Percentiles rank a stretch among this genome's conserved stretches.
Evolutionary conservation across 2,329 filamentous ascomycete species (phyloP).

Genomic region (Aspergillus jensenii): DNA sequence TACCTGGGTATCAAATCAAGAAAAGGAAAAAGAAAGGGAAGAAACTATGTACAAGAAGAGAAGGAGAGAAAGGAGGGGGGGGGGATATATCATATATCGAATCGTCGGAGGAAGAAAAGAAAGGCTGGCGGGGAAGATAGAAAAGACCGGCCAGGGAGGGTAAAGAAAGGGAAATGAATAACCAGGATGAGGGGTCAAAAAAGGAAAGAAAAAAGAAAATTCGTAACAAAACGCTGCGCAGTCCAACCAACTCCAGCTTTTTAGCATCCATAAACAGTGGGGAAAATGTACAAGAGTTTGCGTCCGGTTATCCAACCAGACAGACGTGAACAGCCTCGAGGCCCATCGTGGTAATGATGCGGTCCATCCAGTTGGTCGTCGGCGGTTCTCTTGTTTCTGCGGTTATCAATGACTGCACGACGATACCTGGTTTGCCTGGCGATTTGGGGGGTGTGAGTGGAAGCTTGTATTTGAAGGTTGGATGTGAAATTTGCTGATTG

Average conservation of each 20-base stretch:
- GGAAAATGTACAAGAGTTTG: not conserved
- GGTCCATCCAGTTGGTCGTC: slow-evolving; percentile 27
- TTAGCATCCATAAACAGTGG: not conserved
- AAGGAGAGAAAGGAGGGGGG: not conserved
- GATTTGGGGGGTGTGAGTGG: slow-evolving; percentile 18
- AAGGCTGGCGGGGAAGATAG: no score
- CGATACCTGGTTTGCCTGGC: slow-evolving; percentile 10
- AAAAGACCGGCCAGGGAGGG: not conserved
- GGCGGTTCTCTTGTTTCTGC: slow-evolving; percentile 17
- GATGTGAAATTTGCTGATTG: slow-evolving; percentile 6
- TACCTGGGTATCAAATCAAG: slow-evolving; percentile 11
- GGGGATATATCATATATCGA: not conserved
- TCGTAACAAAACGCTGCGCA: not conserved
- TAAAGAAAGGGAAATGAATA: not conserved
- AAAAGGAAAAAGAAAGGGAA: not conserved
- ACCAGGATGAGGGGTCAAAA: not conserved
- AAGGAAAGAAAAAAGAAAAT: not conserved
- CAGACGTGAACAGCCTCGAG: slow-evolving; percentile 23
- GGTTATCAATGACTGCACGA: slow-evolving; percentile 20
- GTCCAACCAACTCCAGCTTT: not conserved
- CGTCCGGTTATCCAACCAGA: slow-evolving; percentile 11
- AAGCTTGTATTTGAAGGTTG: not conserved
- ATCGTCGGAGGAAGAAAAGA: not conserved
- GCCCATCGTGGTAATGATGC: slow-evolving; percentile 24
- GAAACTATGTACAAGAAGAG: not conserved